Evolutionary conservation across 208 protist genomes (phyloP), one percentile per base, ranked within the genome.

Genomic region (Trypanosoma conorhini): DNA sequence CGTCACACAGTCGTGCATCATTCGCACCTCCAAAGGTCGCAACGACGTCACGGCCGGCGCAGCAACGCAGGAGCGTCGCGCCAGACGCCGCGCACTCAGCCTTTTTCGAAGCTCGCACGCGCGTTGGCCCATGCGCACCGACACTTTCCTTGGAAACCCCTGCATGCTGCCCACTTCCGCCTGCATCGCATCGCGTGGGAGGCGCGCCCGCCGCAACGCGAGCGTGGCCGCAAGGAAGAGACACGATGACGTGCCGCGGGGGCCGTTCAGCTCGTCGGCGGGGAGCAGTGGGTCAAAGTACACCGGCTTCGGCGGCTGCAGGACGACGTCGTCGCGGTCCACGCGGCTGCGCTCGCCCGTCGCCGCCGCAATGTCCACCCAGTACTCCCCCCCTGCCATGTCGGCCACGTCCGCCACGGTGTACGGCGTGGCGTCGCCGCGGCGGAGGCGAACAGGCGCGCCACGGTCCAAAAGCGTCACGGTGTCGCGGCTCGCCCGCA

Each of bases 281-380:
- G 87, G 87, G 58, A 92, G 51, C 24, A 92, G 70, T 15, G 83
- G 62, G 56, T 92, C 87, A 61, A 84, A 63, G 60, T 80, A 67
- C 24, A 88, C 56, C 8, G 40, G 62, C 4, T 42, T 35, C 2
- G 83, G 77, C 15, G 87, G 82, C 28, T 63, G 30, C 21, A 91
- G 73, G 38, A 46, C 35, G 60, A 88, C n/a, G 22, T 30, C 62
- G 3, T 80, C 78, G 0, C 78, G 76, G 58, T 85, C 81, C 1
- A 89, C 70, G 1, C 82, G 77, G n/a, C 42, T 70, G 40, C 50
- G 51, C 4, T 26, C 38, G 22, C 22, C 30, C 3, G 33, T 10
- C 28, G 28, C 9, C 57, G 46, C 13, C 28, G 57, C 62, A 22
- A 87, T 46, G 8, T 82, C 82, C 13, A 88, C 83, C 64, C 64